Conservation (phyloP, 495 filamentous ascomycete genomes). For the Tuber brumale region DNA sequence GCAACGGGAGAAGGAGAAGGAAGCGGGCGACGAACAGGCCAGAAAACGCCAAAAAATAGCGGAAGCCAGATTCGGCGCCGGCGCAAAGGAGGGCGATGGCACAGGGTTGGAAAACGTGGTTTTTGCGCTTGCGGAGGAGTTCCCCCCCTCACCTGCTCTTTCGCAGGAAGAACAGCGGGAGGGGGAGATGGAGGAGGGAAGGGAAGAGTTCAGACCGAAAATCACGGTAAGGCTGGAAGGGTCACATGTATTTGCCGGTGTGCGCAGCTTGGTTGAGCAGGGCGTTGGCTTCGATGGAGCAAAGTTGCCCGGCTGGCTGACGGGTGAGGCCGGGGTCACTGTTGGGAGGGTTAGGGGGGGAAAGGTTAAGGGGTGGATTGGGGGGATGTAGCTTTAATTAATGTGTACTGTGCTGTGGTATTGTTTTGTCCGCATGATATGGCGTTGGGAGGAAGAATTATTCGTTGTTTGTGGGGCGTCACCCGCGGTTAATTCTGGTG, state of each 20-base stretch:
- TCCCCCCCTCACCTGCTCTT: conserved; percentile 29
- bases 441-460: neutral
- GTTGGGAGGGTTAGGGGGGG: conserved; percentile 60
- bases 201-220: conserved; percentile 50
- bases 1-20: conserved; percentile 37
- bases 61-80: conserved; percentile 53
- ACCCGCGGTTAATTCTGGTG: neutral
- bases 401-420: conserved; percentile 1
- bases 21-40: conserved; percentile 43
- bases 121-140: conserved; percentile 53
- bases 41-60: conserved; percentile 46
- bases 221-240: conserved; percentile 65
- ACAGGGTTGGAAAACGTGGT: conserved; percentile 57
- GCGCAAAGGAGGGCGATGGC: conserved; percentile 49
- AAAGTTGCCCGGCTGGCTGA: conserved; percentile 85
- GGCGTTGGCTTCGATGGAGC: conserved; percentile 63
- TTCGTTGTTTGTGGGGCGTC: neutral
- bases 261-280: conserved; percentile 65
- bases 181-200: conserved; percentile 28
- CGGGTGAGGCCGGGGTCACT: conserved; percentile 75
- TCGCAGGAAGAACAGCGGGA: neutral
- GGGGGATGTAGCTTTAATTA: conserved; percentile 18
- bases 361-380: conserved; percentile 17
- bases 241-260: conserved; percentile 70
- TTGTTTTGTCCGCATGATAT: neutral